Evolutionary conservation across 495 filamentous ascomycete species (phyloP).

Genomic region (Hypoxylon trugodes): DNA sequence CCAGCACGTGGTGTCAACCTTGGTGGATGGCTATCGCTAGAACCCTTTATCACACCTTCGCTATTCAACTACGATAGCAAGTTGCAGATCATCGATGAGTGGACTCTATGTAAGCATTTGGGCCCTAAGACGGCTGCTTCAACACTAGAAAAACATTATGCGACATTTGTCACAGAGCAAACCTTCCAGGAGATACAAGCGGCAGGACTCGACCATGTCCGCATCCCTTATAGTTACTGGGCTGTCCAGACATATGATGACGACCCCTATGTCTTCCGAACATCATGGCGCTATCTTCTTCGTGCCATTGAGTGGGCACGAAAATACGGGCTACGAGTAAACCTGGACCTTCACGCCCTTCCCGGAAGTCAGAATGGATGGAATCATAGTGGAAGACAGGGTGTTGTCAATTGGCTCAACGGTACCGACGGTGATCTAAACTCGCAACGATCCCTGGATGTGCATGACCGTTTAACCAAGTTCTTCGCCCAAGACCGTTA

Average conservation of each 20-base stretch:
- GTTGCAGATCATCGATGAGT: conserved; percentile 85
- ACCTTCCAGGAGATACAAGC: conserved; percentile 85
- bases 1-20: conserved; percentile 92
- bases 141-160: conserved; percentile 88
- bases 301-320: conserved; percentile 91
- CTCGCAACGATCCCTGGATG: conserved; percentile 76
- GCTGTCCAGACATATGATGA: conserved; percentile 83
- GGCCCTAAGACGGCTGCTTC: conserved; percentile 66
- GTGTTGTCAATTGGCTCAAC: conserved; percentile 78
- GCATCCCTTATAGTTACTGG: conserved; percentile 97
- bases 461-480: conserved; percentile 79
- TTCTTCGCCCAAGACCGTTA: conserved; percentile 90
- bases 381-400: conserved; percentile 85
- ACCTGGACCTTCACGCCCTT: conserved; percentile 88
- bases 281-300: conserved; percentile 92
- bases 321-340: conserved; percentile 92
- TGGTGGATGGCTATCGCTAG: conserved; percentile 92
- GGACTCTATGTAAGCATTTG: conserved; percentile 74
- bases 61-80: conserved; percentile 77
- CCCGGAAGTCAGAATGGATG: conserved; percentile 90
- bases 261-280: conserved; percentile 88
- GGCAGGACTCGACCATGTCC: conserved; percentile 94
- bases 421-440: conserved; percentile 75
- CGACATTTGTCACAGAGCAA: conserved; percentile 81
- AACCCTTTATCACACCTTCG: conserved; percentile 95